Base-by-base conservation (phyloP, 495 filamentous ascomycete genomes). In the Penicillium daleae region DNA sequence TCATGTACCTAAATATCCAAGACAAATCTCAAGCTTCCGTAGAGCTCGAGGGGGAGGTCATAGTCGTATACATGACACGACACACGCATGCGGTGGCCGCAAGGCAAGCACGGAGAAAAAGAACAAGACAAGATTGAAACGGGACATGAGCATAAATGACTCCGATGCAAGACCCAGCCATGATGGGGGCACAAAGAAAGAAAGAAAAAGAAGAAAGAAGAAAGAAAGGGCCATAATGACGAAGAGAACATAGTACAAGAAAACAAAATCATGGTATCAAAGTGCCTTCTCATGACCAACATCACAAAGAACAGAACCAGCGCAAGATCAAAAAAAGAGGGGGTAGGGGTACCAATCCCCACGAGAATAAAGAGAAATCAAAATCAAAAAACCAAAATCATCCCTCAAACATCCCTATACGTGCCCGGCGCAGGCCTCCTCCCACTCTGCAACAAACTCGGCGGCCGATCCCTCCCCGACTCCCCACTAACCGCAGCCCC, bases 361-460 rank as follows among this genome's bases (percentile, higher is more conserved):
- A 48, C 31, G 12, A 22, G 13, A 13, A 22, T n/a, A 2, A 17
- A 44, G 49, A 32, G 5, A 22, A 35, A 27, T n/a, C 32, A 19
- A 33, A 19, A 10, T 44, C 0, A 22, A 65, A 60, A 56, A 71
- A 29, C 49, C 61, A 62, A 49, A 24, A 52, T 56, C 50, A 57
- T 52, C 71, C 44, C 6, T 19, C 63, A 78, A 33, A 80, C 68
- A 68, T 72, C 60, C 35, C 68, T 67, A 19, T 59, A 76, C n/a
- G 71, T 71, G 32, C 76, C 75, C 53, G 72, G 66, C 8, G 61
- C 67, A 15, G 78, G 77, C 57, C 74, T 71, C 51, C 74, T 74
- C 21, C 80, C 80, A 61, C 75, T 78, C 65, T 78, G 74, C 57
- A 82, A 62, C 13, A 82, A 62, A 76, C 73, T 82, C 29, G 79